These are phyloP conservation scores for Xylona heveae DNA, from an alignment of 495 filamentous ascomycete genomes.

Conservation along the genomic window DNA sequence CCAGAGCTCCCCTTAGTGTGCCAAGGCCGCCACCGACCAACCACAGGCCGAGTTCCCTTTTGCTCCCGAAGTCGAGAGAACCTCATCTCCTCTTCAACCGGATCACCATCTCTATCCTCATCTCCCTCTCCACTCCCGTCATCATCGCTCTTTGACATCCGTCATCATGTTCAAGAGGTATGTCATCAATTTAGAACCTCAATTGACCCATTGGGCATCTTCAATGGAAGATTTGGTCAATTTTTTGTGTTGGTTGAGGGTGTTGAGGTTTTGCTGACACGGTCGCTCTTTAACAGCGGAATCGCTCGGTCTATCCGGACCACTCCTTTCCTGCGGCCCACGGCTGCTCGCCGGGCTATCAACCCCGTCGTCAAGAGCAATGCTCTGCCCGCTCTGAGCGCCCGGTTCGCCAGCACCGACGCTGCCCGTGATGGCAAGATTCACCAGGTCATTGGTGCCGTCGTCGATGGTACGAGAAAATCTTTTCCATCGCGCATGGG, in stretches of 20 bases:
- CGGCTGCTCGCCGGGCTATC: slow-evolving; percentile 46
- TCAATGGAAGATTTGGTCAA: slow-evolving; percentile 11
- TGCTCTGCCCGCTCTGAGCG: slow-evolving; percentile 33
- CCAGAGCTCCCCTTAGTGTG: too few relatives aligned
- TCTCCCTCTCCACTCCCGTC: slow-evolving; percentile 9
- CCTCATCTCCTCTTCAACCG: slow-evolving; percentile 1
- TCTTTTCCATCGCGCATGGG: slow-evolving; percentile 9
- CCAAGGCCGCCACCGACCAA: too few relatives aligned
- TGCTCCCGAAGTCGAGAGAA: background rate
- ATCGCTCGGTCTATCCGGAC: slow-evolving; percentile 60
- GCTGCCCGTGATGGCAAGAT: slow-evolving; percentile 53
- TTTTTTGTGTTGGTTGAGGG: too few relatives aligned
- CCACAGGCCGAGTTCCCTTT: too few relatives aligned
- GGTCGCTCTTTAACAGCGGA: slow-evolving; percentile 31
- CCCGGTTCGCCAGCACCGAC: slow-evolving; percentile 50
- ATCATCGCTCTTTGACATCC: slow-evolving; percentile 26
- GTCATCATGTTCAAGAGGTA: slow-evolving; percentile 82
- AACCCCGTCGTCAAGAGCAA: slow-evolving; percentile 33
- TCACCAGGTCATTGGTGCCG: slow-evolving; percentile 63
- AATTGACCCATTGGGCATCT: slow-evolving; percentile 27
- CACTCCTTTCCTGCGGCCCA: slow-evolving; percentile 51
- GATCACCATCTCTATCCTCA: background rate
- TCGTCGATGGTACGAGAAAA: slow-evolving; percentile 46
- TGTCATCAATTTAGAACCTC: slow-evolving; percentile 16
- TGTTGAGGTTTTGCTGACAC: too few relatives aligned